Evolutionary conservation across 2,329 filamentous ascomycete genomes (phyloP), one percentile per base, ranked within the genome.

Genomic region (Zalaria obscura): DNA sequence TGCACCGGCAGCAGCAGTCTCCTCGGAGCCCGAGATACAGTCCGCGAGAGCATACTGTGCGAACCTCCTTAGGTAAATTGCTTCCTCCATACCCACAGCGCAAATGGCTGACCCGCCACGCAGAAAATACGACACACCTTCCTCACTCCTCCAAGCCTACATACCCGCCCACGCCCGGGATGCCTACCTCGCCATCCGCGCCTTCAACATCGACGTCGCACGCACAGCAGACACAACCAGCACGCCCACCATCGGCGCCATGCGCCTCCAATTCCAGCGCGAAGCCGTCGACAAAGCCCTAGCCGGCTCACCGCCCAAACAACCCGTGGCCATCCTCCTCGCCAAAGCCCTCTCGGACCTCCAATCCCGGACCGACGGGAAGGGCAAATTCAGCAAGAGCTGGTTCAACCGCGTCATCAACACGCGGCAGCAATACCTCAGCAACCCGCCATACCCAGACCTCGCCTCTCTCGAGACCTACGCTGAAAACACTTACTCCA

Each of bases 241-340:
- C 37, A 91, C 83, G 46, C 77, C 83, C n/a, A 81, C 80, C 3
- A 83, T 96, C 46, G 89, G 86, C 39, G 72, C 80, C 40, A 78
- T 96, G 71, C 86, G 91, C 48, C 80, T 94, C 62, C 85, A 94
- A 60, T 96, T 96, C 68, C 96, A 91, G 84, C 77, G 84, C 39
- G 88, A 96, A 52, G 78, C 84, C 4, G 68, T 98, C 40, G 74
- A 80, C 41, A 79, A 80, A 46, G 82, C 84, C 1, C 81, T 95
- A 45, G 72, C 80, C 2, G 83, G 82, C 28, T 68, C 70, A 0
- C 88, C 91, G 1, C 87, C 88, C 1, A 85, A 87, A 54, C 88
- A 98, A 58, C 91, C 91, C 25, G 84, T 95, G 35, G 89, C 88
- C 44, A 75, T 94, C 27, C 69, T 96, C 4, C 71, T 98, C 1